A percentile compares a stretch with the other conserved stretches of the same genome.
Evolutionary conservation across 2,329 filamentous ascomycete species (phyloP).

Genomic region (Scedosporium dehoogii): DNA sequence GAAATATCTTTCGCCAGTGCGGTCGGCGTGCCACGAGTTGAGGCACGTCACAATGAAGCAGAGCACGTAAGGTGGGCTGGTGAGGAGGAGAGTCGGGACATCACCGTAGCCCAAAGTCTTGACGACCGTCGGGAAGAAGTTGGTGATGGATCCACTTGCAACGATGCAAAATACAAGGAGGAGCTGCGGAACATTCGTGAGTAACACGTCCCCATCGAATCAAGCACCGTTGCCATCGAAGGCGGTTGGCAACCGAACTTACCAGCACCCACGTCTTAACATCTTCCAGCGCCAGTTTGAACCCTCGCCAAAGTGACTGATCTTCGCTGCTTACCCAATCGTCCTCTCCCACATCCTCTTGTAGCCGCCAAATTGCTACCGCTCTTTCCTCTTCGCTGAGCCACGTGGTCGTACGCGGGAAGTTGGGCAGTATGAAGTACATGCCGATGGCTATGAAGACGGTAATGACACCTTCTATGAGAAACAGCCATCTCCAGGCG

Average conservation of each 20-base stretch:
- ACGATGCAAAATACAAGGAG: conserved; percentile 48
- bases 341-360: conserved; percentile 55
- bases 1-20: conserved; percentile 59
- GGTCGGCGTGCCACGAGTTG: conserved; percentile 63
- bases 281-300: conserved; percentile 45
- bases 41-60: conserved; percentile 50
- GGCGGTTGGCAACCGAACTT: conserved; percentile 10
- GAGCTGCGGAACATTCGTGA: conserved; percentile 24
- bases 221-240: not conserved
- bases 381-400: conserved; percentile 24
- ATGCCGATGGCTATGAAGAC: conserved; percentile 22
- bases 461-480: conserved; percentile 49
- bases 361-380: conserved; percentile 50
- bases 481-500: conserved; percentile 58
- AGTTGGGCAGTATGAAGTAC: conserved; percentile 26
- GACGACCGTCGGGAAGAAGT: conserved; percentile 64
- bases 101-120: conserved; percentile 53
- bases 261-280: conserved; percentile 52
- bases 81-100: conserved; percentile 52
- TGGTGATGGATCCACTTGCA: conserved; percentile 48
- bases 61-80: conserved; percentile 55
- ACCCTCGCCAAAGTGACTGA: conserved; percentile 44
- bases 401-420: conserved; percentile 30
- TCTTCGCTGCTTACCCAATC: conserved; percentile 48
- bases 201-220: not conserved